Evolutionary conservation across 2,329 filamentous ascomycete species (phyloP).

Genomic region (Neofusicoccum parvum): DNA sequence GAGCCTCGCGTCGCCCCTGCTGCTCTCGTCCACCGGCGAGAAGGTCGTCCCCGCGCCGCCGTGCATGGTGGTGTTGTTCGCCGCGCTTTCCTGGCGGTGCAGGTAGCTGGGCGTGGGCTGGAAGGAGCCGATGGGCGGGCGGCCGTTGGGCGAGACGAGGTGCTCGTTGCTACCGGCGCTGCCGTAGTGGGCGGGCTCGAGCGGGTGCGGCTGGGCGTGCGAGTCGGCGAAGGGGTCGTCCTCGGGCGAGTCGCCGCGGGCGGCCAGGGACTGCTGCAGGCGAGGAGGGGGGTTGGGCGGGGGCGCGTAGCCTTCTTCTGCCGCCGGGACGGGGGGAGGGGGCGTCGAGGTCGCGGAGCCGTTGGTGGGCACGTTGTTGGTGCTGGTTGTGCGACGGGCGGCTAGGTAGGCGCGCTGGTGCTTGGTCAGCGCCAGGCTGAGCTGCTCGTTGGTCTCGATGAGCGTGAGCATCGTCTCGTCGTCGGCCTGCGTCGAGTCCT

Average conservation of each 20-base stretch:
- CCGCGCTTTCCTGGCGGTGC: constrained; percentile 46
- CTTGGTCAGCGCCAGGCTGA: constrained; percentile 78
- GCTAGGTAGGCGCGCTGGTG: constrained; percentile 77
- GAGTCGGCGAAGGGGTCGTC: constrained; percentile 45
- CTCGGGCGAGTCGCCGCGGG: background rate
- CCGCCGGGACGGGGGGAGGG: background rate
- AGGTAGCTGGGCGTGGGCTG: constrained; percentile 46
- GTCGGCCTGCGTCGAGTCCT: constrained; percentile 75
- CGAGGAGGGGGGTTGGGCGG: background rate
- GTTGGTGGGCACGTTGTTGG: constrained; percentile 10
- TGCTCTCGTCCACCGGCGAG: background rate
- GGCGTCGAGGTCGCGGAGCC: constrained; percentile 12
- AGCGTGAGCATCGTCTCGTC: constrained; percentile 91
- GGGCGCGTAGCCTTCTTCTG: background rate
- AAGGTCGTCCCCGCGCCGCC: constrained; percentile 31
- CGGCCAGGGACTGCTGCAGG: constrained; percentile 1
- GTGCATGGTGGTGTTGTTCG: constrained; percentile 50
- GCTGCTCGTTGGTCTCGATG: constrained; percentile 91
- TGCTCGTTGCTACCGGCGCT: constrained; percentile 19
- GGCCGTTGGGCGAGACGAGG: background rate
- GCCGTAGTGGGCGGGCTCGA: constrained; percentile 17
- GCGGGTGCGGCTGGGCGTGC: constrained; percentile 23
- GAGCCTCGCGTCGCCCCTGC: background rate
- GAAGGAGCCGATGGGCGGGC: constrained; percentile 23
- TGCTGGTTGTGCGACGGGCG: constrained; percentile 49